These are phyloP conservation scores for Xylaria scruposa DNA, from an alignment of 495 filamentous ascomycete species.

Conservation along the genomic window DNA sequence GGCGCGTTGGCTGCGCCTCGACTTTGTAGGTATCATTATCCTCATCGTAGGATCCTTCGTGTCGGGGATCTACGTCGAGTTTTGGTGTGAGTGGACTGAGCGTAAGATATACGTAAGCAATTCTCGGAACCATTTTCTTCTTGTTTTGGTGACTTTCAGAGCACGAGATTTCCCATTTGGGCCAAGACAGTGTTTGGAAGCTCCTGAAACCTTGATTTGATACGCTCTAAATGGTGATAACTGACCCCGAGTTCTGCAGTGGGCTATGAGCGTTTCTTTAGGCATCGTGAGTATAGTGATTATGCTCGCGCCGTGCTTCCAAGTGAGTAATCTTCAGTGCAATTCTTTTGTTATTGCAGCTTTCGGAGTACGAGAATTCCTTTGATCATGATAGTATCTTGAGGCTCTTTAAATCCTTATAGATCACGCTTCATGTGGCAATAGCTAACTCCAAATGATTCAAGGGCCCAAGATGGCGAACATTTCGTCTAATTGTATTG, in stretches of 20 bases:
- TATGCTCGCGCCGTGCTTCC: slow-evolving; percentile 51
- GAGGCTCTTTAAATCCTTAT: not conserved
- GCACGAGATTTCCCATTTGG: too few relatives aligned
- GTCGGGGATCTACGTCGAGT: slow-evolving; percentile 58
- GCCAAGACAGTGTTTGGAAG: too few relatives aligned
- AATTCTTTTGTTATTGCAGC: not conserved
- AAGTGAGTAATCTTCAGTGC: slow-evolving; percentile 21
- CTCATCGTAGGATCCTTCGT: slow-evolving; percentile 56
- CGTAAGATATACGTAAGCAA: slow-evolving; percentile 53
- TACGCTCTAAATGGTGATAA: too few relatives aligned
- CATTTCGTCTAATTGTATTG: slow-evolving; percentile 49
- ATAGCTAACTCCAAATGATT: not conserved
- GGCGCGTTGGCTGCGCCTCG: slow-evolving; percentile 51
- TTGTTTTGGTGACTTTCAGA: too few relatives aligned
- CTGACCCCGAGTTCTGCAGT: too few relatives aligned
- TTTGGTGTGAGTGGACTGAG: slow-evolving; percentile 53
- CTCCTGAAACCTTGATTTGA: too few relatives aligned
- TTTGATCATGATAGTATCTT: not conserved
- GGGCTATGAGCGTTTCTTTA: slow-evolving; percentile 54
- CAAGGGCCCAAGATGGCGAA: slow-evolving; percentile 42
- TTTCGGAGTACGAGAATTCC: not conserved
- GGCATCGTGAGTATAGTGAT: slow-evolving; percentile 44
- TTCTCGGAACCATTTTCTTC: too few relatives aligned
- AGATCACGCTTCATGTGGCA: not conserved
- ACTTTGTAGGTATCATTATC: slow-evolving; percentile 57